Evolutionary conservation across 2,329 filamentous ascomycete species (phyloP).

Genomic region (Sclerotinia trifoliorum): DNA sequence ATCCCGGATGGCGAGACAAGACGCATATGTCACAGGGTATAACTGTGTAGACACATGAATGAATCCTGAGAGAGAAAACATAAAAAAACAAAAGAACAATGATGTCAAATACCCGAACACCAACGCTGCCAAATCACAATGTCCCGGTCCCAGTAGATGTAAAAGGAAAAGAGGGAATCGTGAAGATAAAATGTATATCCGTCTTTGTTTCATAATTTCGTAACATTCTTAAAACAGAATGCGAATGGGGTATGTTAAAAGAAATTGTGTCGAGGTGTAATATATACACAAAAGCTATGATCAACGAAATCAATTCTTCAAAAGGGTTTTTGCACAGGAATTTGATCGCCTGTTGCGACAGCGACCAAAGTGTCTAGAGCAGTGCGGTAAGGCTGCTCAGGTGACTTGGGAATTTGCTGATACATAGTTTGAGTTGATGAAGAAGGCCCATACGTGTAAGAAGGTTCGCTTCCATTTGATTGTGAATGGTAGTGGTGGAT

Average conservation of each 20-base stretch:
- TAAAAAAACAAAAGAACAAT: background rate
- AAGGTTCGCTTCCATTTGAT: conserved; percentile 24
- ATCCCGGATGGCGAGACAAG: background rate
- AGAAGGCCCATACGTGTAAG: conserved; percentile 35
- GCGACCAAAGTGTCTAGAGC: conserved; percentile 63
- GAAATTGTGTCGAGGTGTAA: conserved; percentile 10
- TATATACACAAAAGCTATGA: conserved; percentile 7
- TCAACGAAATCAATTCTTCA: conserved; percentile 40
- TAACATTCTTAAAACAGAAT: conserved; percentile 1
- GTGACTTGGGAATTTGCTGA: conserved; percentile 35
- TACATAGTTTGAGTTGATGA: conserved; percentile 39
- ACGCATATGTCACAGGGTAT: background rate
- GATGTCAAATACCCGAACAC: conserved; percentile 6
- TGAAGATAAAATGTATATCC: background rate
- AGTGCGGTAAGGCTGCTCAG: conserved; percentile 49
- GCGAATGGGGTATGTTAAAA: conserved; percentile 4
- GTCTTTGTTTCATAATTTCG: conserved; percentile 16
- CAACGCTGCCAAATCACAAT: conserved; percentile 6
- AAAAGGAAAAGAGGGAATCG: background rate
- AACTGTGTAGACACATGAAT: background rate
- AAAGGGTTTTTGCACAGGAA: conserved; percentile 33
- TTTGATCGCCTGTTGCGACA: conserved; percentile 56
- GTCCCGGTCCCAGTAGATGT: background rate
- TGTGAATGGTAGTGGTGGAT: conserved; percentile 30
- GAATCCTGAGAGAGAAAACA: background rate